Evolutionary conservation across 352 stramenopile genomes (phyloP).

Genomic region (Thalassiosira hispida): DNA sequence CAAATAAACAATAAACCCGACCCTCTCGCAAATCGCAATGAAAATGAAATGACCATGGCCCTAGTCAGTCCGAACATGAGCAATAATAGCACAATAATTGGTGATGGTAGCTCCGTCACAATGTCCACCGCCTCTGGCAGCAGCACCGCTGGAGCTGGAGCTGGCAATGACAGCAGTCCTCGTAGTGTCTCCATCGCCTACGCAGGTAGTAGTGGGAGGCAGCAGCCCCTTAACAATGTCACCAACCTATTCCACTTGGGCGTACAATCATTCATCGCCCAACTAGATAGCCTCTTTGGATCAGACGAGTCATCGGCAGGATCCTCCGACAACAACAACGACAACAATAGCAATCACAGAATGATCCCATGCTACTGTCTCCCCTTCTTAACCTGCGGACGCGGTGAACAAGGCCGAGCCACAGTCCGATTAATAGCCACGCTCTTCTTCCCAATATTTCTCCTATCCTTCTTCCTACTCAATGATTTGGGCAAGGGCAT

Average conservation of each 20-base stretch:
- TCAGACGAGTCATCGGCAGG: background rate
- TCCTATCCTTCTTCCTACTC: constrained; percentile 42
- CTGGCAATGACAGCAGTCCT: background rate
- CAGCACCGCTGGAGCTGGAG: background rate
- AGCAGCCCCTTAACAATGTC: background rate
- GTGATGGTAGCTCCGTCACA: too few species aligned
- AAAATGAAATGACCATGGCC: too few species aligned
- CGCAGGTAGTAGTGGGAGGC: background rate
- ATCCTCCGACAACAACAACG: background rate
- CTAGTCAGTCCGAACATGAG: too few species aligned
- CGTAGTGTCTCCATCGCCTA: background rate
- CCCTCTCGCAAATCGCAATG: too few species aligned
- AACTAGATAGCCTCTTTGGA: background rate
- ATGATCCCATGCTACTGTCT: constrained; percentile 39
- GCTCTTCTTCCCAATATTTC: constrained; percentile 42
- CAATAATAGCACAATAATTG: too few species aligned
- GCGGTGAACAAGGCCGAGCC: constrained; percentile 19
- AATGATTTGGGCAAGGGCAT: constrained; percentile 38
- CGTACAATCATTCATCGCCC: background rate
- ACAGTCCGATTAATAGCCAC: constrained; percentile 29
- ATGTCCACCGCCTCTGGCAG: background rate
- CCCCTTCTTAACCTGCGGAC: constrained; percentile 36
- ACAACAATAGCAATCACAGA: constrained; percentile 16
- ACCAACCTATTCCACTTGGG: background rate
- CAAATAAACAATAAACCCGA: too few species aligned